Percentiles rank a stretch among this genome's conserved stretches.
Evolutionary conservation across 1,139 yeast genomes (phyloP).

Genomic region (Hyphopichia fennica): DNA sequence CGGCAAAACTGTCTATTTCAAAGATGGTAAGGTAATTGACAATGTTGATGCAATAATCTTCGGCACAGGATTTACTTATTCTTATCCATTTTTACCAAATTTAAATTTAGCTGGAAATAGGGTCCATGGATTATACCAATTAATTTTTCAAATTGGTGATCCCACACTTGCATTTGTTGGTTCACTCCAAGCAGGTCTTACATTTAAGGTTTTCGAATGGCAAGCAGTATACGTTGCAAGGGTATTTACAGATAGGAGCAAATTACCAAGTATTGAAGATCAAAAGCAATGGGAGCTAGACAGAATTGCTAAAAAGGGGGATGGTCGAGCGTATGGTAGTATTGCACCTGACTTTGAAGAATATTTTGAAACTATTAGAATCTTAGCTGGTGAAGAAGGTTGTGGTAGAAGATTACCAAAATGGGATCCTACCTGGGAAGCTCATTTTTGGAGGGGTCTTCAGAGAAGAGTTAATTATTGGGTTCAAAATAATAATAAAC

Average conservation of each 20-base stretch:
- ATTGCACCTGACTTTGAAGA: slow-evolving; percentile 22
- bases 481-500: slow-evolving; percentile 10
- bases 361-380: slow-evolving; percentile 21
- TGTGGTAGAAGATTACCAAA: slow-evolving; percentile 25
- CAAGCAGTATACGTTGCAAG: slow-evolving; percentile 40
- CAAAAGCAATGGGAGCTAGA: slow-evolving; percentile 31
- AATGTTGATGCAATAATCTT: slow-evolving; percentile 39
- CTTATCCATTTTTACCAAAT: slow-evolving; percentile 39
- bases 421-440: slow-evolving; percentile 20
- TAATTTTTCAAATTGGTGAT: slow-evolving; percentile 36
- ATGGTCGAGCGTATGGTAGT: slow-evolving; percentile 19
- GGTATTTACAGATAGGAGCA: slow-evolving; percentile 29
- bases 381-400: slow-evolving; percentile 21
- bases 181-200: slow-evolving; percentile 40
- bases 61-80: slow-evolving; percentile 46
- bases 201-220: slow-evolving; percentile 42
- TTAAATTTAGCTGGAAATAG: slow-evolving; percentile 20
- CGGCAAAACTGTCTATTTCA: slow-evolving; percentile 23
- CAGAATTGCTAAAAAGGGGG: slow-evolving; percentile 27
- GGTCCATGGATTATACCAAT: slow-evolving; percentile 32
- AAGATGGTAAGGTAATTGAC: slow-evolving; percentile 24
- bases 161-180: slow-evolving; percentile 41
- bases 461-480: slow-evolving; percentile 17
- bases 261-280: slow-evolving; percentile 27
- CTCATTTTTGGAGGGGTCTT: slow-evolving; percentile 19